Base-by-base conservation (phyloP, 768 basidiomycete genomes). In the Trametes cingulata region DNA sequence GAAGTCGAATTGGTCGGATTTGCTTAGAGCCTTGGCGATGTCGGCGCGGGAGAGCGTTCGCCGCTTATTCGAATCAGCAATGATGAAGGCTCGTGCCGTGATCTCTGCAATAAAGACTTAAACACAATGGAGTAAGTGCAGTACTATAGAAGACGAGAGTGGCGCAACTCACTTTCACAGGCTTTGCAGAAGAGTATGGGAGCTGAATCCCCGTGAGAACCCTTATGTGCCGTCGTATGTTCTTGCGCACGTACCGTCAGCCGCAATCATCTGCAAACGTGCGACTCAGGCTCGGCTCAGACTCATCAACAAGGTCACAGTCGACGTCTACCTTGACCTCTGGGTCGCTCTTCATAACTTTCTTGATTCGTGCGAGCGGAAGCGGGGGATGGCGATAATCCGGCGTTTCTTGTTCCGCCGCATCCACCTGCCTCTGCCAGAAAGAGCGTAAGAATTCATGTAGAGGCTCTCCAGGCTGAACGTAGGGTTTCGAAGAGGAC, bases 291-390 rank as follows among this genome's bases (percentile, higher is more conserved):
- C 36, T 35, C 29, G 29, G 4, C 29, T 33, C 4, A 10, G 29
- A 10, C 29, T 33, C 29, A 33, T 33, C 29, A 33, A 33, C 29
- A 33, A 33, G 29, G 10, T 4, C 29, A 33, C 29, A 33, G 29
- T 33, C 49, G 47, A 15, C 45, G 70, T 85, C 69, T 71, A 96
- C 94, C 84, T 95, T 95, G 64, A 98, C 93, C 67, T 95, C 93
- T 3, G 93, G 92, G 76, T 95, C 94, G 73, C 90, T 95, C 81
- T 98, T 98, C 93, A 98, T 97, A 58, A 98, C 96, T 74, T 98
- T 98, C 81, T 98, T 98, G 69, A 98, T 97, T 71, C 97, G 80
- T 17, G 97, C 97, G 29, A 99, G 78, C 3, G 96, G 96, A 12
- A 98, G 78, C 6, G 91, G 87, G 1, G 91, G 92, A 69, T 95